Evolutionary conservation across 2,329 filamentous ascomycete species (phyloP), one percentile per base, ranked within the genome.

Genomic region (Macrophomina tecta): DNA sequence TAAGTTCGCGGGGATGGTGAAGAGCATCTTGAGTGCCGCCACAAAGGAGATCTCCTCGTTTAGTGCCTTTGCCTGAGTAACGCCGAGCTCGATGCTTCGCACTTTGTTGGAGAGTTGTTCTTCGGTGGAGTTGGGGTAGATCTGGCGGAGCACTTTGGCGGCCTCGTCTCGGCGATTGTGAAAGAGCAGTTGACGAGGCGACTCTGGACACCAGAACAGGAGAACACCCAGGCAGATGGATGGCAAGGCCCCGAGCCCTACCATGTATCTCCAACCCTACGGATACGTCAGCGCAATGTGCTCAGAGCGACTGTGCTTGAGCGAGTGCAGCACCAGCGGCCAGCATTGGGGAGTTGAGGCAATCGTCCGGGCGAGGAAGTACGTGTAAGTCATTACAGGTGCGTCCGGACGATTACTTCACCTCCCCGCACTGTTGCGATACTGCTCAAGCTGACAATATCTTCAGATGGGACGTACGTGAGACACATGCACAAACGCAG

Each of bases 381-480:
- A 40, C 38, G 38, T 40, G 38, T 40, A 40, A 40, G 38, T 14
- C 38, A 23, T 23, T 23, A 23, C 23, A 23, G 23, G 38, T 40
- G 8, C 14, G 38, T 8, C 7, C 81, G 82, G 23, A 84, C 80
- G 14, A 81, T 82, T 73, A 82, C 82, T 67, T 82, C 81, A 69
- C 82, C 82, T 11, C 82, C 82, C 9, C 16, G 5, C 42, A 45
- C 12, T 16, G 16, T 16, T 45, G 7, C 42, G 16, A 45, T 14
- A 14, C 42, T n/a, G 11, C 12, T 14, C 42, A 5, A 16, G 16
- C 16, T 14, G 42, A 45, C 42, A 5, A 45, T 14, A n/a, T 16
- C 6, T 16, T 45, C 18, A 12, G 84, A 67, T 73, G 79, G 77
- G 42, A 34, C 30, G 14, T 4, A 58, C 77, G 64, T 77, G 77